These are phyloP conservation scores for Candida sanyaensis DNA, from an alignment of 1,139 yeast species.

Conservation along the genomic window DNA sequence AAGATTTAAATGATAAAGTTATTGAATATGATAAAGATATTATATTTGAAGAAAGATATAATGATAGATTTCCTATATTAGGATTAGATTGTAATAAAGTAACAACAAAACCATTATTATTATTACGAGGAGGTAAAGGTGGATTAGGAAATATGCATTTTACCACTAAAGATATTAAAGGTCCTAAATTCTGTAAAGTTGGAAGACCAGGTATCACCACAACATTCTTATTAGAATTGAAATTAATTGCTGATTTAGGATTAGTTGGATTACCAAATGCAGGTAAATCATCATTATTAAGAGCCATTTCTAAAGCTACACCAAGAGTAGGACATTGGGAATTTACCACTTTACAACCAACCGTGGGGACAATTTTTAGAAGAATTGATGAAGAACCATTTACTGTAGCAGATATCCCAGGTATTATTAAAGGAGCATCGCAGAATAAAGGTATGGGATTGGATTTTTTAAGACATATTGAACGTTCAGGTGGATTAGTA, in stretches of 20 bases:
- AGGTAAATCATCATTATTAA: constrained; percentile 84
- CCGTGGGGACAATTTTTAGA: constrained; percentile 80
- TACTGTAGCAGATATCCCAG: constrained; percentile 97
- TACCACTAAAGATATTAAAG: constrained; percentile 76
- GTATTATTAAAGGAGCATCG: constrained; percentile 86
- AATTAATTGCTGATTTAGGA: constrained; percentile 88
- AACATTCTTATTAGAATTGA: constrained; percentile 76
- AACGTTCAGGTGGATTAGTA: constrained; percentile 85
- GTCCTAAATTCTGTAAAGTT: constrained; percentile 81
- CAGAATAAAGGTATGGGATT: constrained; percentile 90
- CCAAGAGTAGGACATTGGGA: constrained; percentile 98
- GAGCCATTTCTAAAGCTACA: constrained; percentile 87
- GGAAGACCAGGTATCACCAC: constrained; percentile 75
- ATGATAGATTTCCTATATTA: constrained; percentile 72
- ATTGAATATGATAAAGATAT: constrained; percentile 61
- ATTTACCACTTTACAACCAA: constrained; percentile 90
- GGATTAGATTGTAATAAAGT: constrained; percentile 77
- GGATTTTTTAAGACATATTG: constrained; percentile 88
- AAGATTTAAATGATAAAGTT: constrained; percentile 61
- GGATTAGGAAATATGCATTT: constrained; percentile 98
- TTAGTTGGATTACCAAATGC: constrained; percentile 96
- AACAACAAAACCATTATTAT: constrained; percentile 64
- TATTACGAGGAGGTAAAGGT: constrained; percentile 85
- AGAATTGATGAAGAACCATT: constrained; percentile 72
- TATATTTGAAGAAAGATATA: constrained; percentile 57